Base-by-base conservation (phyloP, 1,284 basidiomycete species). In the Rhodofomes roseus region DNA sequence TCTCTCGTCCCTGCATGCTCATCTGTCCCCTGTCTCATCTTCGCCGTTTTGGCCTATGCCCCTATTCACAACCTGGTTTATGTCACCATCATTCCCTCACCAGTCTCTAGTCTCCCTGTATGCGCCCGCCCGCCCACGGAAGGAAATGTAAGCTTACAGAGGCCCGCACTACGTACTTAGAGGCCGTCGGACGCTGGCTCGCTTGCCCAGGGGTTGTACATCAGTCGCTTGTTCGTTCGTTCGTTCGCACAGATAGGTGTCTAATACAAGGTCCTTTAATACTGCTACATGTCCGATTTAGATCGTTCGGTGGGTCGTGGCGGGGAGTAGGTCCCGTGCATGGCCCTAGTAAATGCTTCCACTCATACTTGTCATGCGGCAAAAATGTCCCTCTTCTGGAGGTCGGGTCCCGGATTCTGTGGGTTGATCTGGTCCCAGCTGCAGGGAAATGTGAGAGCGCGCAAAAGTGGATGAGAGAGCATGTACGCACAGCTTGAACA, bases 401-500 rank as follows among this genome's bases (percentile, higher is more conserved):
- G 57, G 27, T 46, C 34, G 7, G 57, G 25, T 8, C n/a, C 39
- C 27, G 54, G 57, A 31, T 66, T 62, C 54, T 55, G 41, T 20
- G 44, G 56, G 55, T 66, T 58, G 34, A 69, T 61, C 12, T 65
- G 52, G 52, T 62, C 62, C 54, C 55, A 63, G 11, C 67, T 69
- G 54, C 6, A 48, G 46, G 14, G 29, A 18, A 29, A 31, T 16
- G 14, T 41, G 18, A 27, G 20, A 46, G 20, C 36, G 23, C 22
- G 37, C 25, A 44, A 25, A 11, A 34, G 31, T n/a, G 27, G 37
- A 11, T 18, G 20, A 31, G 52, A n/a, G 16, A 34, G 22, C 23
- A 5, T 29, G 14, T 9, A 73, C 78, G 60, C 69, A 89, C 80
- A 69, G 73, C n/a, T 78, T 68, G 66, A 90, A 89, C 5, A 81